A percentile compares a stretch with the other conserved stretches of the same genome.
Conservation (phyloP, 2,329 filamentous ascomycete genomes). For the Teratosphaeria epicoccoides region DNA sequence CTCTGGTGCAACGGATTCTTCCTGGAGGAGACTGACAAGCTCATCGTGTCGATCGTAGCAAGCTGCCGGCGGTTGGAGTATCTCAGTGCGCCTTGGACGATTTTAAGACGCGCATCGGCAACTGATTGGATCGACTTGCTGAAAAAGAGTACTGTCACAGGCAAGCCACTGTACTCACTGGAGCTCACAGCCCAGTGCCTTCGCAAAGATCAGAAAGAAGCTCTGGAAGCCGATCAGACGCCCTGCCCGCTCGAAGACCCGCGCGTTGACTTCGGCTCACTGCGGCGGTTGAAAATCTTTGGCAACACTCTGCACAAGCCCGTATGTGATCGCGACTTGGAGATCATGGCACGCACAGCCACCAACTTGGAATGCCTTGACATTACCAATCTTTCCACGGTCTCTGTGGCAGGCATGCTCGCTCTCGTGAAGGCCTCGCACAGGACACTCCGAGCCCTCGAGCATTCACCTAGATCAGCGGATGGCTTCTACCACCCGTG, state of each 20-base stretch:
- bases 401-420: constrained; percentile 43
- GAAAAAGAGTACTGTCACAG: constrained; percentile 28
- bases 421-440: constrained; percentile 41
- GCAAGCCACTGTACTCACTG: constrained; percentile 38
- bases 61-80: constrained; percentile 38
- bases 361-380: constrained; percentile 43
- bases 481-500: constrained; percentile 44
- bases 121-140: constrained; percentile 40
- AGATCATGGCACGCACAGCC: constrained; percentile 41
- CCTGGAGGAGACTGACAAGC: constrained; percentile 38
- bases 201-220: constrained; percentile 34
- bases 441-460: constrained; percentile 39
- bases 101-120: constrained; percentile 38
- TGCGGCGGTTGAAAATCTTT: constrained; percentile 44
- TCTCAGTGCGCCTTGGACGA: constrained; percentile 44
- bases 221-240: constrained; percentile 29
- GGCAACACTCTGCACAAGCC: constrained; percentile 45
- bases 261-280: constrained; percentile 37
- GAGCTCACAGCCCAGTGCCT: constrained; percentile 43
- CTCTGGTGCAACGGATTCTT: constrained; percentile 48
- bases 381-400: constrained; percentile 42
- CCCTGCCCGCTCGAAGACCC: constrained; percentile 32
- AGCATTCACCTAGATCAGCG: constrained; percentile 43
- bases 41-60: constrained; percentile 39
- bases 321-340: constrained; percentile 40